Conservation (phyloP, 164 flowering plant species). For the Annona cherimola region DNA sequence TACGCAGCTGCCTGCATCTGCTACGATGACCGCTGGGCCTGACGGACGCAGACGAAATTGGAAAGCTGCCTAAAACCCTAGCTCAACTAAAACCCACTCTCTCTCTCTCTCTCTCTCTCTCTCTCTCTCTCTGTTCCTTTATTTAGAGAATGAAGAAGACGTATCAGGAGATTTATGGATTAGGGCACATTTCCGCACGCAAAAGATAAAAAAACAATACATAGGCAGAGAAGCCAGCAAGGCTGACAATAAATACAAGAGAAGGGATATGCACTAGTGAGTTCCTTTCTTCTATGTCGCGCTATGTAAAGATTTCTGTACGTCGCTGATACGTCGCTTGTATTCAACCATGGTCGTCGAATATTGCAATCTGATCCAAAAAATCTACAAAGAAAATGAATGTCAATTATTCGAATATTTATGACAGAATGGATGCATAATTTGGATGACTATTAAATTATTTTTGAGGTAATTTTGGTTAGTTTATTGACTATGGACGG, state of each 20-base stretch:
- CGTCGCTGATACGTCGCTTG: too few species aligned
- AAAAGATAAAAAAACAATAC: too few species aligned
- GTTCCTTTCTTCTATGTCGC: background rate
- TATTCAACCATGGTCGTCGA: too few species aligned
- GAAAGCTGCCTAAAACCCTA: background rate
- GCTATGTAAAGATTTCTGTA: background rate
- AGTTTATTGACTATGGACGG: too few species aligned
- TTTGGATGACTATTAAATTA: too few species aligned
- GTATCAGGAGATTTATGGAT: background rate
- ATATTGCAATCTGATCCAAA: too few species aligned
- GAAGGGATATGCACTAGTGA: background rate
- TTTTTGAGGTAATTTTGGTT: too few species aligned
- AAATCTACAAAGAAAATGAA: too few species aligned
- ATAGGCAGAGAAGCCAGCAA: background rate
- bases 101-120: background rate
- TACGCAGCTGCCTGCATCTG: background rate
- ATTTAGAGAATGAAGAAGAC: background rate
- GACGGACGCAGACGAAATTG: background rate
- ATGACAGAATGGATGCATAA: too few species aligned
- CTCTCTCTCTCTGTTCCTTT: background rate
- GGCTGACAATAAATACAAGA: background rate
- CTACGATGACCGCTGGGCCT: background rate
- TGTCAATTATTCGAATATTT: too few species aligned
- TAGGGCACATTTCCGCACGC: background rate
- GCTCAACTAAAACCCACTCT: background rate